Percentiles rank a stretch among this genome's conserved stretches.
phyloP scores from a whole-genome alignment of 1,139 yeast species.

The Pichia sp. region DNA sequence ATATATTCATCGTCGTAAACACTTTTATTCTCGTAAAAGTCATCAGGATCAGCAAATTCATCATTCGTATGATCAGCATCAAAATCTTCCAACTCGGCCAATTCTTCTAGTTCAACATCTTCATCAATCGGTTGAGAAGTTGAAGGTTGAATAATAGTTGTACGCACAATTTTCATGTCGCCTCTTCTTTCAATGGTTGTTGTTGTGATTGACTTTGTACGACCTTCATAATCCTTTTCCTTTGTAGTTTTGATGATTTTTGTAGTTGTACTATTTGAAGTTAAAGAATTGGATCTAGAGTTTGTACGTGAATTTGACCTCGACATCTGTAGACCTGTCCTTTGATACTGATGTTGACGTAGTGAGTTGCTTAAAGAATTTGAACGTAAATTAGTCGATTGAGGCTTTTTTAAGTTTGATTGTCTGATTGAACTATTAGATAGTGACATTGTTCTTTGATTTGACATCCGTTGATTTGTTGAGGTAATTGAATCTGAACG shows the following conservation, averaged over 20 bases:
- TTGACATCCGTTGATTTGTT: background rate
- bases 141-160: slow-evolving; percentile 20
- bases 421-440: slow-evolving; percentile 7
- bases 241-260: slow-evolving; percentile 26
- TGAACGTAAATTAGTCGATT: slow-evolving; percentile 11
- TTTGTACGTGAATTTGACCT: slow-evolving; percentile 18
- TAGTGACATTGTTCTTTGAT: slow-evolving; percentile 15
- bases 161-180: slow-evolving; percentile 29
- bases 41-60: background rate
- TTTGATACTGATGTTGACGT: background rate
- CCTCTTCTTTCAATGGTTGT: slow-evolving; percentile 30
- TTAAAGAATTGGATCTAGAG: slow-evolving; percentile 25
- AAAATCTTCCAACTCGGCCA: slow-evolving; percentile 18
- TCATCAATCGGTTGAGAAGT: slow-evolving; percentile 14
- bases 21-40: background rate
- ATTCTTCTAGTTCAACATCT: slow-evolving; percentile 14
- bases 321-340: slow-evolving; percentile 12
- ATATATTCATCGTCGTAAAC: background rate
- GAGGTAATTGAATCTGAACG: slow-evolving; percentile 7
- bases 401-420: background rate
- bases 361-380: slow-evolving; percentile 13
- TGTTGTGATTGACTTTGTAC: slow-evolving; percentile 30
- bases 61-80: slow-evolving; percentile 7
- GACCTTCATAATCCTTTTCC: slow-evolving; percentile 28
- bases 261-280: slow-evolving; percentile 23